phyloP scores from a whole-genome alignment of 2,329 filamentous ascomycete genomes.

The Chaetomium strumarium region DNA sequence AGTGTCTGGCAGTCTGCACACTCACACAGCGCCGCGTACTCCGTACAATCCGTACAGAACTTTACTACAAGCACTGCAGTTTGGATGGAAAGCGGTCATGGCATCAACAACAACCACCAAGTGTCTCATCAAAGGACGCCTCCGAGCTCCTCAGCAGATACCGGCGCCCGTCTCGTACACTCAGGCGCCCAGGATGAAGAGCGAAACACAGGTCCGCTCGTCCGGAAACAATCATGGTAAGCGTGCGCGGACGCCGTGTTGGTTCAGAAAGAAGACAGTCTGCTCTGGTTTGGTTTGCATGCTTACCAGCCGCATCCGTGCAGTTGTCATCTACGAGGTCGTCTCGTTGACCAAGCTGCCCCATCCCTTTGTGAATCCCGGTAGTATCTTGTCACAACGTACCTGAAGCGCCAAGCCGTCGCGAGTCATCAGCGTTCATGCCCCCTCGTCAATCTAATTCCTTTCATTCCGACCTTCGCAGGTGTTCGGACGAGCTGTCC shows the following conservation, averaged over 20 bases:
- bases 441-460: background rate
- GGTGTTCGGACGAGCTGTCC: background rate
- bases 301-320: background rate
- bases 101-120: background rate
- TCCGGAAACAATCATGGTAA: constrained; percentile 8
- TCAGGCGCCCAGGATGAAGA: constrained; percentile 6
- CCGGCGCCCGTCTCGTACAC: constrained; percentile 4
- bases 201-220: constrained; percentile 6
- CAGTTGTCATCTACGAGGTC: constrained; percentile 5
- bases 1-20: too few species aligned
- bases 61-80: too few species aligned
- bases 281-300: background rate
- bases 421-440: constrained; percentile 1
- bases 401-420: background rate
- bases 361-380: constrained; percentile 20
- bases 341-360: constrained; percentile 12
- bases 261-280: background rate
- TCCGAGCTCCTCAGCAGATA: constrained; percentile 5
- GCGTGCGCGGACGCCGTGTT: background rate
- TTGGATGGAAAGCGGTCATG: too few species aligned
- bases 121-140: constrained; percentile 8
- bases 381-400: constrained; percentile 11
- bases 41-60: too few species aligned
- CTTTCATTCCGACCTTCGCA: background rate
- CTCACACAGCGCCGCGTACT: too few species aligned